Percentiles rank a stretch among this genome's conserved stretches.
These are phyloP conservation scores for Blastomyces emzantsi DNA, from an alignment of 2,329 filamentous ascomycete genomes.

Conservation along the genomic window DNA sequence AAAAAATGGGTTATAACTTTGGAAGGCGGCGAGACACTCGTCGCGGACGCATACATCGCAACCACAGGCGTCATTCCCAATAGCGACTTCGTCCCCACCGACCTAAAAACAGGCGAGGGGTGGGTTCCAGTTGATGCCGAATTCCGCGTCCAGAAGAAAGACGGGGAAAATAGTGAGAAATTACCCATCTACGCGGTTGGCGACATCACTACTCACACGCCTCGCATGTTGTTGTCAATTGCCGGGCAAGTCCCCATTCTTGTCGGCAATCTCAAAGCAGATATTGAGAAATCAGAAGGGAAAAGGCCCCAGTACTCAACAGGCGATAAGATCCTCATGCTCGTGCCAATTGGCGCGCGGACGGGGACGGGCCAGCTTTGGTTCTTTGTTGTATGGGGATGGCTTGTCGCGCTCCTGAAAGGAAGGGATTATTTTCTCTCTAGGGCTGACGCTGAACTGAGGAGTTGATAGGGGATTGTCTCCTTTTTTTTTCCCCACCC, in stretches of 20 bases:
- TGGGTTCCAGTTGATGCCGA: slow-evolving; percentile 19
- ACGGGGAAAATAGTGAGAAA: slow-evolving; percentile 3
- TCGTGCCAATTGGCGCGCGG: slow-evolving; percentile 15
- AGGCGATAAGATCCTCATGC: background rate
- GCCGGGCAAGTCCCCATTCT: slow-evolving; percentile 10
- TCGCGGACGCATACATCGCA: slow-evolving; percentile 17
- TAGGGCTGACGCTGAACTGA: background rate
- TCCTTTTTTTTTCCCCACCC: background rate
- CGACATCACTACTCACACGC: slow-evolving; percentile 14
- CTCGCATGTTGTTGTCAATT: slow-evolving; percentile 11
- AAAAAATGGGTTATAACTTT: slow-evolving; percentile 14
- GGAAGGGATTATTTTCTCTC: slow-evolving; percentile 19
- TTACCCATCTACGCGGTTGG: slow-evolving; percentile 16
- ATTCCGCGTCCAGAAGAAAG: slow-evolving; percentile 11
- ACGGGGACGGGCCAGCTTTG: slow-evolving; percentile 15
- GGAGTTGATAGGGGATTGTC: background rate
- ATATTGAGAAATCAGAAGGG: slow-evolving; percentile 12
- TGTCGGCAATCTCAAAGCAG: slow-evolving; percentile 15
- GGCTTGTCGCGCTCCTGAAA: slow-evolving; percentile 15
- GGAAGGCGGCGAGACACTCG: slow-evolving; percentile 19
- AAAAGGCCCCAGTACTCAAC: slow-evolving; percentile 12
- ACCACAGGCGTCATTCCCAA: slow-evolving; percentile 19
- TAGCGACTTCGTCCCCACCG: slow-evolving; percentile 17
- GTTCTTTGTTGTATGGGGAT: slow-evolving; percentile 13
- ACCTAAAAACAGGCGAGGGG: slow-evolving; percentile 14